These are phyloP conservation scores for Typha latifolia DNA, from an alignment of 176 grass and related monocot species.

Conservation along the genomic window DNA sequence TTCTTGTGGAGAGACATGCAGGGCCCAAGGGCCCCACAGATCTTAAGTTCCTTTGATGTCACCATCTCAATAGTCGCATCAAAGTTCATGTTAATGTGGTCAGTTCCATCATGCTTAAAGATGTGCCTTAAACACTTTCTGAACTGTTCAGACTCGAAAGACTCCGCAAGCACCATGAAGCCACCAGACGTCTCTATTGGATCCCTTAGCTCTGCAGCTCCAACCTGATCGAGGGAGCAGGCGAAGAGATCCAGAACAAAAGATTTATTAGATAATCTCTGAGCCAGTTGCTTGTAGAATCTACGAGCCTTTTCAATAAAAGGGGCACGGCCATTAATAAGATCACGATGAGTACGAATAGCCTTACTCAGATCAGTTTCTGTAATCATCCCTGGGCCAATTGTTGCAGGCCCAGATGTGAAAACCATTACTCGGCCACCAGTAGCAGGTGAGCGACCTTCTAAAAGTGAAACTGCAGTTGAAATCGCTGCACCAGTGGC, in stretches of 20 bases:
- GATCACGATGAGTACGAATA: conserved; percentile 81
- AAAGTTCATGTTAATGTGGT: conserved; percentile 81
- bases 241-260: conserved; percentile 85
- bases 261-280: conserved; percentile 54
- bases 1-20: conserved; percentile 58
- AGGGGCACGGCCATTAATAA: conserved; percentile 59
- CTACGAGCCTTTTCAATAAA: conserved; percentile 47
- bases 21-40: conserved; percentile 94
- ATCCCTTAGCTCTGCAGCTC: conserved; percentile 67
- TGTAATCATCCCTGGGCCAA: conserved; percentile 75
- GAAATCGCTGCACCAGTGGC: conserved; percentile 77
- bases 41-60: conserved; percentile 85
- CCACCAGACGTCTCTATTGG: conserved; percentile 85
- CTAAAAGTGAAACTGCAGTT: conserved; percentile 76
- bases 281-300: conserved; percentile 76
- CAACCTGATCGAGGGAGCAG: conserved; percentile 97
- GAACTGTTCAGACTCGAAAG: conserved; percentile 85
- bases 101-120: conserved; percentile 48
- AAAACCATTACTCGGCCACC: conserved; percentile 84
- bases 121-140: conserved; percentile 69
- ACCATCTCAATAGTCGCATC: conserved; percentile 79
- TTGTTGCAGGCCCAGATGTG: conserved; percentile 77
- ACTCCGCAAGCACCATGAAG: conserved; percentile 67
- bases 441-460: conserved; percentile 50
- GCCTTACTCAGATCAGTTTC: conserved; percentile 66